Conservation (phyloP, 768 basidiomycete genomes). For the Lactarius trivialis region DNA sequence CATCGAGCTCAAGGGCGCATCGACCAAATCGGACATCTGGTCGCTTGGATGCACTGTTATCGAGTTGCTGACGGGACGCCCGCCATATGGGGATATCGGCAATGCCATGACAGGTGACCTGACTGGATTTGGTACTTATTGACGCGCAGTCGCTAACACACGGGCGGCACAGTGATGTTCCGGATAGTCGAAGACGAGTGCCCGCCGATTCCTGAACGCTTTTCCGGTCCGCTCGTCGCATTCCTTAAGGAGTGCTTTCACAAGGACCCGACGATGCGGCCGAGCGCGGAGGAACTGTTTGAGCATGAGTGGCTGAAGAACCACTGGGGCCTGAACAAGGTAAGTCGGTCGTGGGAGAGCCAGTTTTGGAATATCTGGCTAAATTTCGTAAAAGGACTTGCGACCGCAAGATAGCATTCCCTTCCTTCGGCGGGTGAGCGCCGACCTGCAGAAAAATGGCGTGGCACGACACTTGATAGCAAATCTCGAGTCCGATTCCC, state of each 20-base stretch:
- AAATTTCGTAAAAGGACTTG: slow-evolving; percentile 47
- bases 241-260: slow-evolving; percentile 87
- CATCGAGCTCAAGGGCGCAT: slow-evolving; percentile 90
- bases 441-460: slow-evolving; percentile 74
- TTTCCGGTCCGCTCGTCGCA: slow-evolving; percentile 67
- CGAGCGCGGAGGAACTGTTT: slow-evolving; percentile 76
- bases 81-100: slow-evolving; percentile 84
- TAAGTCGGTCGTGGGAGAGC: slow-evolving; percentile 31
- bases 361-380: background rate
- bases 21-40: slow-evolving; percentile 91
- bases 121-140: background rate
- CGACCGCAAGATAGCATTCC: slow-evolving; percentile 94
- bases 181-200: slow-evolving; percentile 90
- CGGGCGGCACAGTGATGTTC: slow-evolving; percentile 71
- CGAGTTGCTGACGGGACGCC: slow-evolving; percentile 86
- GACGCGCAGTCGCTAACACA: background rate
- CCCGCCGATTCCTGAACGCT: slow-evolving; percentile 79
- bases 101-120: slow-evolving; percentile 82
- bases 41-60: slow-evolving; percentile 92
- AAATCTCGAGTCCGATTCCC: slow-evolving; percentile 38
- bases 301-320: slow-evolving; percentile 88
- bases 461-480: slow-evolving; percentile 44
- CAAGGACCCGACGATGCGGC: slow-evolving; percentile 78
- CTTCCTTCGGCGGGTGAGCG: slow-evolving; percentile 86
- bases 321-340: slow-evolving; percentile 72